These are phyloP conservation scores for Chaetomium fimeti DNA, from an alignment of 495 filamentous ascomycete genomes.

Conservation along the genomic window DNA sequence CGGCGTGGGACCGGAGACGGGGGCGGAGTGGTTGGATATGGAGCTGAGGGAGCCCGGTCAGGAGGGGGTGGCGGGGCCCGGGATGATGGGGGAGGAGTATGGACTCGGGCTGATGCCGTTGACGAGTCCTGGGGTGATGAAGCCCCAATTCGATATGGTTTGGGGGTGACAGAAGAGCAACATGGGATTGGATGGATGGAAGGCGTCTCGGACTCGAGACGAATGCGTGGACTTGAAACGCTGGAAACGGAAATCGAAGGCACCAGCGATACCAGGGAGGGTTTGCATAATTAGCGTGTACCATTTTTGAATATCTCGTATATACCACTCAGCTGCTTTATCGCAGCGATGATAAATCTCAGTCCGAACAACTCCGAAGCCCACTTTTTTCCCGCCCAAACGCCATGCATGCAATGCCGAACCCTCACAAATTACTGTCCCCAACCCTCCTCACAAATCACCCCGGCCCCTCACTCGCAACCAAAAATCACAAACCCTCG, in stretches of 20 bases:
- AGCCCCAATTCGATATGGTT: conserved; percentile 14
- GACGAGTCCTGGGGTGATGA: conserved; percentile 6
- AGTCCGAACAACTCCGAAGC: neutral
- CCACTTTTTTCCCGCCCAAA: neutral
- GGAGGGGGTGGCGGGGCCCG: neutral
- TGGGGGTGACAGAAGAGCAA: conserved; percentile 13
- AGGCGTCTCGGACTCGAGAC: neutral
- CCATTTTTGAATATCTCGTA: neutral
- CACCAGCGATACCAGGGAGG: conserved; percentile 1
- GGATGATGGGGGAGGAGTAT: neutral
- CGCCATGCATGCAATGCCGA: conserved; percentile 17
- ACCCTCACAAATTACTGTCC: neutral
- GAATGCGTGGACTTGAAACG: neutral
- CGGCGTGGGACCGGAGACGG: neutral
- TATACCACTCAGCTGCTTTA: conserved; percentile 13
- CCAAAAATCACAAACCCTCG: too few relatives aligned
- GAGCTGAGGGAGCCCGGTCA: conserved; percentile 9
- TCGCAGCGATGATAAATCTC: neutral
- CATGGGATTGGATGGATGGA: neutral
- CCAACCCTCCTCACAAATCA: neutral
- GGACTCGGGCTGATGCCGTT: conserved; percentile 20
- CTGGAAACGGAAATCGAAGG: neutral
- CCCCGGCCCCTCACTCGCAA: too few relatives aligned
- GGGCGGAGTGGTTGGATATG: conserved; percentile 15
- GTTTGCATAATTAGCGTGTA: conserved; percentile 8